Evolutionary conservation across 1,139 yeast genomes (phyloP), one percentile per base, ranked within the genome.

Genomic region (Protomyces arabidopsidicola): DNA sequence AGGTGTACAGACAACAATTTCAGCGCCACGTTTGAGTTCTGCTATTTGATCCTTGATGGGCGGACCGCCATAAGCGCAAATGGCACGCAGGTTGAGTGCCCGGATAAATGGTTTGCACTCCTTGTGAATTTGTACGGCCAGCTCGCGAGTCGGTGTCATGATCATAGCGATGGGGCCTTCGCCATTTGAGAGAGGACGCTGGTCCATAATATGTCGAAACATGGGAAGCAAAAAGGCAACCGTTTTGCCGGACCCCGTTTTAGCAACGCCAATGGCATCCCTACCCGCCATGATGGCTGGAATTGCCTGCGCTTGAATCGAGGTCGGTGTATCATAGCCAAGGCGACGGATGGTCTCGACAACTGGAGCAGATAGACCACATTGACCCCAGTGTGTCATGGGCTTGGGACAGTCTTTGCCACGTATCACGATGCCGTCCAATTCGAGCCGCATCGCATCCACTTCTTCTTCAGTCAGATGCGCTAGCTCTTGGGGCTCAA

Each of bases 181-280:
- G 5, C 78, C 79, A 2, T 76, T 74, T 1, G 77, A 70, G 38
- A 88, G 69, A 0, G 84, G 83, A 2, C 83, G 77, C 69, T 88
- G 93, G 57, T 87, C 93, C 67, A 81, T 82, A 4, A 95, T 83
- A 67, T 93, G 98, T 60, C 97, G 79, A 59, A 93, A 77, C 76
- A 93, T 75, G 0, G 98, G 98, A 10, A 95, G 73, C 9, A 90
- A 78, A 74, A 89, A 95, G 1, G 97, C 87, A 71, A 93, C 79
- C 0, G 98, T 95, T 72, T 93, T 93, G 1, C 98, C 98, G 1
- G 97, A 89, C 0, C 99, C 98, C 0, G 99, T 93, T 69, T 90
- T 90, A 0, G 98, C 98, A 38, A 93, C 87, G 5, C 97, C 98
- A 61, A 95, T 87, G 3, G 93, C 83, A 76, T 95, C 98, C 65